phyloP scores from a whole-genome alignment of 2,329 filamentous ascomycete genomes.

The Trematosphaeria pertusa region DNA sequence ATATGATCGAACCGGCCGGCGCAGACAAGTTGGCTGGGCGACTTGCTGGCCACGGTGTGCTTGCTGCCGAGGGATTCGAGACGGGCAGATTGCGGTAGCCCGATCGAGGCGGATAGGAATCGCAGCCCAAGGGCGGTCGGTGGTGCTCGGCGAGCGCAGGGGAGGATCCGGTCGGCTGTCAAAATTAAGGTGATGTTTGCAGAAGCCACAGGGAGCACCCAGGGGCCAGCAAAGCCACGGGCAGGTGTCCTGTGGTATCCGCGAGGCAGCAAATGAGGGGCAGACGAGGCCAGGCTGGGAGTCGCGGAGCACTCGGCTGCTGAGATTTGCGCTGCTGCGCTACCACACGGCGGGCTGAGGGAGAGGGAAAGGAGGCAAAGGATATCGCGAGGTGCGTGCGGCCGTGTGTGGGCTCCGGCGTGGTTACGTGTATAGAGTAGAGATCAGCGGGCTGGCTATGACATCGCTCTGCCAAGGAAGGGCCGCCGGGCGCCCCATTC shows the following conservation, averaged over 20 bases:
- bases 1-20: conserved; percentile 15
- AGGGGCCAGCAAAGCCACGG: conserved; percentile 13
- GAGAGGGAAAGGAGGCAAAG: conserved; percentile 1
- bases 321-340: neutral
- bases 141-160: conserved; percentile 21
- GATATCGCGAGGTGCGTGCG: conserved; percentile 7
- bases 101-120: conserved; percentile 19
- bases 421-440: conserved; percentile 1
- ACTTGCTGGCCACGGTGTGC: conserved; percentile 16
- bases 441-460: conserved; percentile 1
- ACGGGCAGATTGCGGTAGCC: conserved; percentile 18
- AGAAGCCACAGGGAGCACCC: conserved; percentile 22
- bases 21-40: conserved; percentile 14
- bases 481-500: neutral
- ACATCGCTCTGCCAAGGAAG: conserved; percentile 1
- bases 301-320: conserved; percentile 6
- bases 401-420: conserved; percentile 2
- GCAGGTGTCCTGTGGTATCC: no score
- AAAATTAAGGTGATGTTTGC: conserved; percentile 17
- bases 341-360: neutral
- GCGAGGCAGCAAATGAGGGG: conserved; percentile 24
- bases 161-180: conserved; percentile 7
- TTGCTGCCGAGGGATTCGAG: conserved; percentile 8
- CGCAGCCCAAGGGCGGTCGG: conserved; percentile 28
- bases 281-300: conserved; percentile 7